Percentiles rank a stretch among this genome's conserved stretches.
Evolutionary conservation across 495 filamentous ascomycete genomes (phyloP).

Genomic region (Neurospora sp.): DNA sequence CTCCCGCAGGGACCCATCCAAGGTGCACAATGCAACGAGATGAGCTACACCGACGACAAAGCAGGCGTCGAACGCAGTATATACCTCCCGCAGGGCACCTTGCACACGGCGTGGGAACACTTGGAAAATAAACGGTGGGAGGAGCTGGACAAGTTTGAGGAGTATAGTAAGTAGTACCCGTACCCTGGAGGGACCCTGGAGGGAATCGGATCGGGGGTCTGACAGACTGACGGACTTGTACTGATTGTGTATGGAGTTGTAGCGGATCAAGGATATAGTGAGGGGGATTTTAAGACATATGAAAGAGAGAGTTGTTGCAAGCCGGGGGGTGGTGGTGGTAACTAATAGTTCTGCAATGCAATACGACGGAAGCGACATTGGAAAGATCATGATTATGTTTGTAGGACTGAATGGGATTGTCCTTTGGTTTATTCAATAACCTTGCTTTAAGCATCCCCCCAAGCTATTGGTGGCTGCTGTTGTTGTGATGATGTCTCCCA

Average conservation of each 20-base stretch:
- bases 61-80: background rate
- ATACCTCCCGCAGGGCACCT: background rate
- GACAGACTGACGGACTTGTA: background rate
- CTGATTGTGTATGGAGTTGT: background rate
- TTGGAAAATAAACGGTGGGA: background rate
- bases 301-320: too few species aligned
- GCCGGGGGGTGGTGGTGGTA: too few species aligned
- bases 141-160: background rate
- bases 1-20: background rate
- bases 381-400: too few species aligned
- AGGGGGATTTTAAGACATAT: too few species aligned
- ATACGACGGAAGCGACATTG: too few species aligned
- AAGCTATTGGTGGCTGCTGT: background rate
- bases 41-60: background rate
- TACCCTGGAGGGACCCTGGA: too few species aligned
- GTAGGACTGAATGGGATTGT: too few species aligned
- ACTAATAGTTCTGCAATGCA: fast-evolving
- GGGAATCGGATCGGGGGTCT: too few species aligned
- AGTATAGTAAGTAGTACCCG: background rate
- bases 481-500: background rate
- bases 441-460: background rate
- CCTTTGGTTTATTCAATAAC: background rate
- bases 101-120: background rate
- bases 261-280: too few species aligned
- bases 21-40: too few species aligned